These are phyloP conservation scores for Ilyonectria robusta DNA, from an alignment of 2,329 filamentous ascomycete genomes.

Conservation along the genomic window DNA sequence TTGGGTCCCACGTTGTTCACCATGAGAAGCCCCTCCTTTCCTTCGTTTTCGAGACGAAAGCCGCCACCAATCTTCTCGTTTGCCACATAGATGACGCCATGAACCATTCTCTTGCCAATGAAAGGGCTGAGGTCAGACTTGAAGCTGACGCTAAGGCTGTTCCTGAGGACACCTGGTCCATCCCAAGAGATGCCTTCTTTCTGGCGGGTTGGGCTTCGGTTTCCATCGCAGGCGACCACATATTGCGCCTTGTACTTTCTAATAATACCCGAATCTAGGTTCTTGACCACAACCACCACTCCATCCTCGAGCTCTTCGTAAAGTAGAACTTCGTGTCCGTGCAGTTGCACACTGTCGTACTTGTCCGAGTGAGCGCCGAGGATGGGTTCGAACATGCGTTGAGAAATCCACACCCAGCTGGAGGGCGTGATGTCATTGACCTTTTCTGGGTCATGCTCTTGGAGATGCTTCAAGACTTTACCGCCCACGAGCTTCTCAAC, in stretches of 20 bases:
- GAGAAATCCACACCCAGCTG: constrained; percentile 13
- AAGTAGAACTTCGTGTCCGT: constrained; percentile 9
- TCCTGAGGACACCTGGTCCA: not conserved
- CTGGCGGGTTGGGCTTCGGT: constrained; percentile 6
- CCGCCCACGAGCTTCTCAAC: constrained; percentile 7
- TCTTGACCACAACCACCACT: not conserved
- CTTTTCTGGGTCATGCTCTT: constrained; percentile 11
- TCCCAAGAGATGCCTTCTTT: constrained; percentile 10
- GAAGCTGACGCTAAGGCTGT: constrained; percentile 12
- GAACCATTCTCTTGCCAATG: constrained; percentile 5
- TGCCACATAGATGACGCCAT: constrained; percentile 4
- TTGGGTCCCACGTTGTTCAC: constrained; percentile 1
- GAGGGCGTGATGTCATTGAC: constrained; percentile 9
- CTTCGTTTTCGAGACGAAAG: constrained; percentile 6
- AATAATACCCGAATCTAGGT: not conserved
- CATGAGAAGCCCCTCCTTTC: constrained; percentile 5
- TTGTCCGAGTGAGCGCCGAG: not conserved
- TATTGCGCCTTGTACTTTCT: constrained; percentile 5
- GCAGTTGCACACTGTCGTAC: not conserved
- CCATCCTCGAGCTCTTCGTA: constrained; percentile 8
- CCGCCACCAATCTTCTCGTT: constrained; percentile 13
- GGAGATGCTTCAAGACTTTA: constrained; percentile 6
- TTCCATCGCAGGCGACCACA: constrained; percentile 14
- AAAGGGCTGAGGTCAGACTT: constrained; percentile 10
- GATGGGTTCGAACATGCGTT: constrained; percentile 18